phyloP scores from a whole-genome alignment of 768 basidiomycete species.

The Suillus ampliporus region DNA sequence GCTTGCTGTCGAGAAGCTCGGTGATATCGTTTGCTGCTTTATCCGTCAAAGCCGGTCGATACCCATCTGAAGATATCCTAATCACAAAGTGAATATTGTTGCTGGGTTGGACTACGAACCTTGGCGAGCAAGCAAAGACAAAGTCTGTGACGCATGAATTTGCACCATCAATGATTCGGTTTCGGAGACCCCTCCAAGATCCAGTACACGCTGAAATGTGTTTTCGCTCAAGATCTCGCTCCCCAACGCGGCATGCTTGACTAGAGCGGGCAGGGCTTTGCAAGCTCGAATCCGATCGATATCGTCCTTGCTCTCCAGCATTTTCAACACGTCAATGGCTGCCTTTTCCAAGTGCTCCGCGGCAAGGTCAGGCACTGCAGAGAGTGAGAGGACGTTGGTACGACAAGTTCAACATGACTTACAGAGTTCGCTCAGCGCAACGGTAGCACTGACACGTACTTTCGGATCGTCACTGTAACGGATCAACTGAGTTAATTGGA shows the following conservation, averaged over 20 bases:
- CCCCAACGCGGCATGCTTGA: background rate
- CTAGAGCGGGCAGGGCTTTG: conserved; percentile 11
- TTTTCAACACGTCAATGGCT: background rate
- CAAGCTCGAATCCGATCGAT: conserved; percentile 11
- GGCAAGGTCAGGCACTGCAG: background rate
- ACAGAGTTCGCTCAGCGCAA: conserved; percentile 11
- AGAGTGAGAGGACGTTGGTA: background rate
- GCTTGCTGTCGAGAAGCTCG: background rate
- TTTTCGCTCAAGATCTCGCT: conserved; percentile 4
- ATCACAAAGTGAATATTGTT: background rate
- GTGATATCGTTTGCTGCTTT: conserved; percentile 4
- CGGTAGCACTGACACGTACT: conserved; percentile 11
- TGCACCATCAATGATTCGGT: conserved; percentile 8
- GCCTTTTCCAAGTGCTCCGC: background rate
- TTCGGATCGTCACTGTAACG: background rate
- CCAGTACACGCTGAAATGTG: conserved; percentile 10
- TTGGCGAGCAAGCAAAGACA: conserved; percentile 7
- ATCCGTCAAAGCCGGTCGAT: conserved; percentile 5
- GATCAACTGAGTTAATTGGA: background rate
- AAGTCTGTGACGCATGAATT: conserved; percentile 10
- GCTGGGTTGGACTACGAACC: background rate
- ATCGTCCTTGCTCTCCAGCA: conserved; percentile 10
- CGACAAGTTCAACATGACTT: background rate
- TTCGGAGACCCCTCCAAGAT: conserved; percentile 1
- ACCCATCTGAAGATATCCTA: background rate